A percentile compares a stretch with the other conserved stretches of the same genome.
Evolutionary conservation across 345 rosid genomes (phyloP).

Genomic region (Heritiera fomes): DNA sequence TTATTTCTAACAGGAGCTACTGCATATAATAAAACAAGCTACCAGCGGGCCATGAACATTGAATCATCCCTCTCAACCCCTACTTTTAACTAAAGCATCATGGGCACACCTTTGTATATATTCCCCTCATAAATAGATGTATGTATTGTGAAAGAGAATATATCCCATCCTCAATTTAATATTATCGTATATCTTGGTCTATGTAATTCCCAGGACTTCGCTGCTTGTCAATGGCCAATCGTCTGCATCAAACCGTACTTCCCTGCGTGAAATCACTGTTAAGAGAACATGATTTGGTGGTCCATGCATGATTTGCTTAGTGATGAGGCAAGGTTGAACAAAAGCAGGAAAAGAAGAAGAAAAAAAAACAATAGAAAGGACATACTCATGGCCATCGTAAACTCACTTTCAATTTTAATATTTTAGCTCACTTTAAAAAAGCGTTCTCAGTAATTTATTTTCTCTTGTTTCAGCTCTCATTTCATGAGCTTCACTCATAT

Average conservation of each 20-base stretch:
- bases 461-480: too few species aligned
- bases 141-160: conserved; percentile 28
- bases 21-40: too few species aligned
- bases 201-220: conserved; percentile 18
- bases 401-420: conserved; percentile 1
- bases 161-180: conserved; percentile 28
- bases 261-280: conserved; percentile 29
- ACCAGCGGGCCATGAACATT: too few species aligned
- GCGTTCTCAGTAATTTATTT: background rate
- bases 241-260: conserved; percentile 5
- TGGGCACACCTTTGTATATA: conserved; percentile 20
- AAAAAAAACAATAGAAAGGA: conserved; percentile 11
- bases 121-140: conserved; percentile 12
- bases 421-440: background rate
- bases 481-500: too few species aligned
- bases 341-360: background rate
- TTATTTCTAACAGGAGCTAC: too few species aligned
- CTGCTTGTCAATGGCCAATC: conserved; percentile 23
- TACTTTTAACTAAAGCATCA: background rate
- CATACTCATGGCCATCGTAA: conserved; percentile 25
- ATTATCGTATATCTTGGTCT: background rate
- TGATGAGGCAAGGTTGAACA: background rate
- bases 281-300: conserved; percentile 34
- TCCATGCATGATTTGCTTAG: conserved; percentile 19
- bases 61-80: too few species aligned